Evolutionary conservation across 805 yeast species (phyloP), one percentile per base, ranked within the genome.

Genomic region (Wickerhamiella alocasiicola): DNA sequence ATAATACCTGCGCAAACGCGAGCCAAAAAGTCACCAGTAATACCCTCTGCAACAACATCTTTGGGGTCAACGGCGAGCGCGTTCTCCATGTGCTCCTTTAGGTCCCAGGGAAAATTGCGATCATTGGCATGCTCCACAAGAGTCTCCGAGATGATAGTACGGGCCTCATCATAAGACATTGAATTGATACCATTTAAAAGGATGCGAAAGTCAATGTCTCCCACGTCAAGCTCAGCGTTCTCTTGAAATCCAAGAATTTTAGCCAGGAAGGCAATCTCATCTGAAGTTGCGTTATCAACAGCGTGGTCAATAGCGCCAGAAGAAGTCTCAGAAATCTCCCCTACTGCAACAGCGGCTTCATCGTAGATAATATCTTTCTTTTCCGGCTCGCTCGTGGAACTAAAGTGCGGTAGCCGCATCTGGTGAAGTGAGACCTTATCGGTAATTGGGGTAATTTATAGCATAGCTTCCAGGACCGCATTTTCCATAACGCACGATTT

Each of bases 1-100:
- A 57, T 59, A 29, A 70, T 53, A 17, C 63, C 65, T 3, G 72
- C 72, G 43, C 67, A 66, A 21, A 63, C 51, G 44, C 57, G 59
- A 27, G 59, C 55, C 12, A 15, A 29, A 20, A 34, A 41, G 12
- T 41, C 38, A 11, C 23, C 21, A 15, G n/a, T 24, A 4, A 41
- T 28, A 11, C 35, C 39, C 4, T 26, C 31, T 19, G 19, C 39
- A 13, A 34, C 5, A 5, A 32, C 24, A 6, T 26, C 36, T 25
- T 38, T 31, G 9, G 30, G 31, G 11, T 15, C 29, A 12, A 29
- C 31, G 3, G 6, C 4, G 12, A 25, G 26, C 9, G 31, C 13
- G 6, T 34, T 17, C 20, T 15, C 15, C 21, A 34, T 26, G 4
- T 9, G 16, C 12, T n/a, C 24, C 5, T 20, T 15, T 6, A 36